Conservation (phyloP, 331 rosid species). For the Spiraea crenata region DNA sequence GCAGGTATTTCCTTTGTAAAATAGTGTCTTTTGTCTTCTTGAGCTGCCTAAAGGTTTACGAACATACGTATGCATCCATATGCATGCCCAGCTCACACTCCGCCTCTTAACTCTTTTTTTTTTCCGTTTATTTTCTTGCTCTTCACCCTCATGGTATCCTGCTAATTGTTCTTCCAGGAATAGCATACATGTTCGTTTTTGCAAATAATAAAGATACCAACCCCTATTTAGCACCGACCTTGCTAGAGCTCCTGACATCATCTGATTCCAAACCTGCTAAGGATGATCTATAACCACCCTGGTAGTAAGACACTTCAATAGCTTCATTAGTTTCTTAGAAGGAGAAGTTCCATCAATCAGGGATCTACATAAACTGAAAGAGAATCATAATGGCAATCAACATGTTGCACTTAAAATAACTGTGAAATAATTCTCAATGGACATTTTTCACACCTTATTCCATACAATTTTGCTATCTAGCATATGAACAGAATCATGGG, state of each 20-base stretch:
- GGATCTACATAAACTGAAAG: neutral
- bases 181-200: neutral
- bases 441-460: slow-evolving; percentile 6
- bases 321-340: neutral
- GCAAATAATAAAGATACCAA: neutral
- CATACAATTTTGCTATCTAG: neutral
- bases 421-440: slow-evolving; percentile 3
- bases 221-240: neutral
- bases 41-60: slow-evolving; percentile 3
- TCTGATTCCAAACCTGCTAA: too few species aligned
- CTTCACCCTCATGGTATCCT: neutral
- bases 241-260: neutral
- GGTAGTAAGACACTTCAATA: neutral
- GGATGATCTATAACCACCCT: neutral
- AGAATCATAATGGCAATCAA: slow-evolving; percentile 2
- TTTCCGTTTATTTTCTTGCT: neutral
- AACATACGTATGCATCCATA: neutral
- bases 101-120: too few species aligned
- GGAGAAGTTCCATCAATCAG: neutral
- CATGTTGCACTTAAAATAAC: neutral
- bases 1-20: slow-evolving; percentile 20
- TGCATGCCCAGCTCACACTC: neutral
- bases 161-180: neutral
- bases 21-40: neutral
- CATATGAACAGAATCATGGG: neutral